Percentiles rank a stretch among this genome's conserved stretches.
phyloP scores from a whole-genome alignment of 768 basidiomycete species.

The Pisolithus albus region DNA sequence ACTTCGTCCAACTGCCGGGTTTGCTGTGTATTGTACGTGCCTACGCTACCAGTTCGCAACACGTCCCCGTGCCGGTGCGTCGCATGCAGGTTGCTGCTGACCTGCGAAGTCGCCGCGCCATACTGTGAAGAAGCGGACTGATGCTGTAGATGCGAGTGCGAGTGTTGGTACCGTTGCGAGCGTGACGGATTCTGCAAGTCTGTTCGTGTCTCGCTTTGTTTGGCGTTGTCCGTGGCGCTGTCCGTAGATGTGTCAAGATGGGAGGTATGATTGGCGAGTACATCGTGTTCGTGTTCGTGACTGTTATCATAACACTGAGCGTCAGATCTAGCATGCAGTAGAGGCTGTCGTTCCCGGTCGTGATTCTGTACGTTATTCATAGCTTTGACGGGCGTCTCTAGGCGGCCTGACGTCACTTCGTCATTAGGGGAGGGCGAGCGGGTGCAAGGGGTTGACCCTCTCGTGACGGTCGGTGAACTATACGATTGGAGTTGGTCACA shows the following conservation, averaged over 20 bases:
- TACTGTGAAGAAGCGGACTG: background rate
- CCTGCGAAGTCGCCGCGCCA: background rate
- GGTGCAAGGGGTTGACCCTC: conserved; percentile 21
- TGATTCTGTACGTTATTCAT: background rate
- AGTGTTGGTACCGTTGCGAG: background rate
- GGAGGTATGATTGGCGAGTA: too few relatives aligned
- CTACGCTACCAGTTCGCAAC: too few relatives aligned
- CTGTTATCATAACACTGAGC: too few relatives aligned
- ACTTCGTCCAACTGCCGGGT: background rate
- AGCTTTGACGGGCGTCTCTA: too few relatives aligned
- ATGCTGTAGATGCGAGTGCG: background rate
- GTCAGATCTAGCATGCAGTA: conserved; percentile 1
- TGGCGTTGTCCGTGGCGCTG: too few relatives aligned
- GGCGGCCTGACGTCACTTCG: too few relatives aligned
- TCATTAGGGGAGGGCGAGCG: conserved; percentile 16
- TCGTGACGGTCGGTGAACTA: conserved; percentile 44
- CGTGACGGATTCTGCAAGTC: background rate
- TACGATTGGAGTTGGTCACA: conserved; percentile 63
- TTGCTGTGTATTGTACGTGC: background rate
- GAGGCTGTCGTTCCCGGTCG: conserved; percentile 14
- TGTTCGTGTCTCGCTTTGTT: background rate
- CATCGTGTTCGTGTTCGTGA: too few relatives aligned
- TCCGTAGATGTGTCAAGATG: too few relatives aligned
- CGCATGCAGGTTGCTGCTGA: background rate
- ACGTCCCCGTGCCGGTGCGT: too few relatives aligned